phyloP scores from a whole-genome alignment of 306 rosid genomes.

The Prunus salicina region DNA sequence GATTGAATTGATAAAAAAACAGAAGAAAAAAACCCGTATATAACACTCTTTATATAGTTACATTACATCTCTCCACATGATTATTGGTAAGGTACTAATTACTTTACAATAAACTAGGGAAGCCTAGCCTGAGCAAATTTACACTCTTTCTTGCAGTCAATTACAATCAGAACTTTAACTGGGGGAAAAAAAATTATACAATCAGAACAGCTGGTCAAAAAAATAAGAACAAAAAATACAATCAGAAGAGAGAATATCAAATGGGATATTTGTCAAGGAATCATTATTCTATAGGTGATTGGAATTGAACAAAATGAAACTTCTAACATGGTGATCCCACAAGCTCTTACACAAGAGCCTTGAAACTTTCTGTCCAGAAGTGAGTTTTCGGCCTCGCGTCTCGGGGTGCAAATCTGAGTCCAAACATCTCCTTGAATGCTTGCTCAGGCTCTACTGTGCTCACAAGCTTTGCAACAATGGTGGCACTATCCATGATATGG shows the following conservation, averaged over 20 bases:
- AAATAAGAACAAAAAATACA: not conserved
- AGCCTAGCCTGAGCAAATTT: conserved; percentile 22
- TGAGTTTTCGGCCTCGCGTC: conserved; percentile 41
- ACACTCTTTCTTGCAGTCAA: conserved; percentile 43
- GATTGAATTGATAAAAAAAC: too few species aligned
- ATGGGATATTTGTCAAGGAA: conserved; percentile 2
- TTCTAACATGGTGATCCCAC: conserved; percentile 14
- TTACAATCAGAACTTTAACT: conserved; percentile 15
- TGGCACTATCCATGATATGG: conserved; percentile 72
- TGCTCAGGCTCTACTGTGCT: conserved; percentile 70
- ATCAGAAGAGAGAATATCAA: conserved; percentile 13
- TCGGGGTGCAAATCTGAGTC: conserved; percentile 83
- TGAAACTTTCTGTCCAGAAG: conserved; percentile 47
- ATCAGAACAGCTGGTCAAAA: conserved; percentile 14
- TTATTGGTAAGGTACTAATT: not conserved
- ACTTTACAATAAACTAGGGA: conserved; percentile 17
- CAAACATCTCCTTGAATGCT: conserved; percentile 98
- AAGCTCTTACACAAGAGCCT: conserved; percentile 40
- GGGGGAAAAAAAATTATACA: not conserved
- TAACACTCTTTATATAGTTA: too few species aligned
- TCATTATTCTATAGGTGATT: conserved; percentile 28
- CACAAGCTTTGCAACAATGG: conserved; percentile 69
- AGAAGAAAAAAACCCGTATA: too few species aligned
- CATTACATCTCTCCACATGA: not conserved
- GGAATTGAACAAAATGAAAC: conserved; percentile 15